phyloP scores from a whole-genome alignment of 2,329 filamentous ascomycete species.

The Fusarium nurragi region DNA sequence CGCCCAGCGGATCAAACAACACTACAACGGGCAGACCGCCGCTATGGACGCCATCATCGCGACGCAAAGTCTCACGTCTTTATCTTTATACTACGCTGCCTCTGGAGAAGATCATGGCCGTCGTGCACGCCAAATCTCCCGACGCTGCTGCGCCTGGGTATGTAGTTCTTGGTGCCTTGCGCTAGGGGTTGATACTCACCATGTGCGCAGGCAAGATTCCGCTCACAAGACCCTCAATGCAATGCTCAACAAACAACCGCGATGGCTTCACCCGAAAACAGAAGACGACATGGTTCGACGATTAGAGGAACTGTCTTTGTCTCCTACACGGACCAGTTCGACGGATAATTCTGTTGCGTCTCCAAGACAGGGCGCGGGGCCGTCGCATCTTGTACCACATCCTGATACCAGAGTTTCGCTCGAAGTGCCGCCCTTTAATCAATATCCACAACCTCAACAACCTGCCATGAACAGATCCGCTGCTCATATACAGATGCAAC shows the following conservation, averaged over 20 bases:
- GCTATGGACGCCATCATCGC: conserved; percentile 63
- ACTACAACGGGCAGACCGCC: conserved; percentile 61
- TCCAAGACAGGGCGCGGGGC: conserved; percentile 18
- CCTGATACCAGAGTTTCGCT: conserved; percentile 17
- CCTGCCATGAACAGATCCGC: background rate
- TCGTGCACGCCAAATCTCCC: conserved; percentile 55
- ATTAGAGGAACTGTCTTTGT: conserved; percentile 56
- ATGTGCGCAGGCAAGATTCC: conserved; percentile 60
- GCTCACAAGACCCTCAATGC: conserved; percentile 67
- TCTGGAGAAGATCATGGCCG: conserved; percentile 59
- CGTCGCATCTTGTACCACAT: conserved; percentile 25
- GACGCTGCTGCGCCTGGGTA: conserved; percentile 60
- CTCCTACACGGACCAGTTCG: conserved; percentile 46
- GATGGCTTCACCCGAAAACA: conserved; percentile 64
- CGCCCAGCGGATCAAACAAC: conserved; percentile 46
- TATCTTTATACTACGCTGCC: conserved; percentile 66
- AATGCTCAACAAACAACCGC: conserved; percentile 66
- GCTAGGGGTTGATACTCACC: conserved; percentile 8
- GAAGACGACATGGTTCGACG: conserved; percentile 62
- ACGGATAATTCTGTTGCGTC: conserved; percentile 29
- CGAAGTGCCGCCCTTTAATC: conserved; percentile 38
- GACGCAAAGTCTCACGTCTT: conserved; percentile 63
- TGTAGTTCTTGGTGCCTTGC: conserved; percentile 28
- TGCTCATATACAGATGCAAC: background rate
- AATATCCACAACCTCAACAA: conserved; percentile 23